These are phyloP conservation scores for Solanum corneliomulleri DNA, from an alignment of 257 asterid genomes.

Conservation along the genomic window DNA sequence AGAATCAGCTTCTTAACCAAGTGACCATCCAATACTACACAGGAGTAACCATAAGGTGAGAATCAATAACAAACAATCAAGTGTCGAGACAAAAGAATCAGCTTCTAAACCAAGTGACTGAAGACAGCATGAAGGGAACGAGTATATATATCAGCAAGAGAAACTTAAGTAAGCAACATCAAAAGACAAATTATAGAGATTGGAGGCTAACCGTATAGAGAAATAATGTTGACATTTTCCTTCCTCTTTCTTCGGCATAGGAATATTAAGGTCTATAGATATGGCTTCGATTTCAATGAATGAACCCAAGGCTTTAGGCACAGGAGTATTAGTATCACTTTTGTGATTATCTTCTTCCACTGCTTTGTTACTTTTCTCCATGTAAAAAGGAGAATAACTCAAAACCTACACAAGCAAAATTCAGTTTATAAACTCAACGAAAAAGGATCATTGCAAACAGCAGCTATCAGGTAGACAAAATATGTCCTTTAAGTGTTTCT, in stretches of 20 bases:
- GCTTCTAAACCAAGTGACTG: neutral
- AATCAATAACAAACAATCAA: neutral
- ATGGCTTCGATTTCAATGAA: constrained; percentile 41
- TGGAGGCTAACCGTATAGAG: constrained; percentile 55
- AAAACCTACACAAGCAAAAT: constrained; percentile 1
- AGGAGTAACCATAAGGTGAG: neutral
- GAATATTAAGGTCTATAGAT: constrained; percentile 36
- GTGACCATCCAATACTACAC: neutral
- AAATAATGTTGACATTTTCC: constrained; percentile 47
- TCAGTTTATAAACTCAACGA: neutral
- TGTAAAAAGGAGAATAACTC: constrained; percentile 13
- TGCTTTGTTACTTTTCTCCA: constrained; percentile 29
- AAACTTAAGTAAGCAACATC: neutral
- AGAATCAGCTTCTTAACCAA: neutral
- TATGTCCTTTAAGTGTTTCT: neutral
- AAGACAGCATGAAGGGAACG: neutral
- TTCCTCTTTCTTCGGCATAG: constrained; percentile 17
- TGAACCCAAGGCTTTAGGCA: constrained; percentile 28
- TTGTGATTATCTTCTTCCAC: constrained; percentile 7
- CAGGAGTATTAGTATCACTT: constrained; percentile 15
- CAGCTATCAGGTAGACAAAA: neutral
- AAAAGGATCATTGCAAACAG: neutral
- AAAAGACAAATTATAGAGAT: neutral
- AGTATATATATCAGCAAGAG: neutral
- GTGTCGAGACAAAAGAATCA: neutral